Conservation (phyloP, 2,329 filamentous ascomycete species). For the Cladobotryum mycophilum region DNA sequence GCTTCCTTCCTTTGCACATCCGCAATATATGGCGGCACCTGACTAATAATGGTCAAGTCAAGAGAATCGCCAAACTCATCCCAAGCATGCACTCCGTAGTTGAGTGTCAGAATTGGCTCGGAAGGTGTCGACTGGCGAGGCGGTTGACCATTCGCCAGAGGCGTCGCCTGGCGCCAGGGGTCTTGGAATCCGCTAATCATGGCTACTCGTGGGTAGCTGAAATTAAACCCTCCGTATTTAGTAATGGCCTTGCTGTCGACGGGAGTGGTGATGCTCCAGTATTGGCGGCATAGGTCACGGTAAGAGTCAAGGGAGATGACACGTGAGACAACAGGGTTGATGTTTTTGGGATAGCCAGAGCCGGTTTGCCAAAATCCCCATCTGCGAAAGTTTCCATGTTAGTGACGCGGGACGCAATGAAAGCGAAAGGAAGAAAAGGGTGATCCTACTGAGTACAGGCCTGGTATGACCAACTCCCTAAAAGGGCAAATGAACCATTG, state of each 20-base stretch:
- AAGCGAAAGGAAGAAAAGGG: not conserved
- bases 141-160: slow-evolving; percentile 58
- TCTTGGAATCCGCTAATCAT: slow-evolving; percentile 71
- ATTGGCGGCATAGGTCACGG: slow-evolving; percentile 55
- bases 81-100: slow-evolving; percentile 75
- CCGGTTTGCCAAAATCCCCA: slow-evolving; percentile 79
- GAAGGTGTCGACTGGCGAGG: slow-evolving; percentile 52
- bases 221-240: slow-evolving; percentile 66
- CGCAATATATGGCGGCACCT: slow-evolving; percentile 55
- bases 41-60: slow-evolving; percentile 51
- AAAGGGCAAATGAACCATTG: slow-evolving; percentile 19
- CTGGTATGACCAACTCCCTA: slow-evolving; percentile 45
- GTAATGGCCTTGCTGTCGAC: slow-evolving; percentile 64
- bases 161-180: slow-evolving; percentile 70
- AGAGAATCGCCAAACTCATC: slow-evolving; percentile 58
- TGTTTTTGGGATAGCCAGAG: slow-evolving; percentile 55
- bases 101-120: slow-evolving; percentile 67
- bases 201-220: slow-evolving; percentile 69
- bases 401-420: slow-evolving; percentile 9
- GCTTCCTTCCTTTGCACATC: slow-evolving; percentile 53
- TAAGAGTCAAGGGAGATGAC: slow-evolving; percentile 58
- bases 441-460: slow-evolving; percentile 46
- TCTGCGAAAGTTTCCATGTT: slow-evolving; percentile 30
- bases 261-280: slow-evolving; percentile 62
- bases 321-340: slow-evolving; percentile 66